A percentile compares a stretch with the other conserved stretches of the same genome.
Evolutionary conservation across 495 filamentous ascomycete species (phyloP).

Genomic region (Daldinia decipiens): DNA sequence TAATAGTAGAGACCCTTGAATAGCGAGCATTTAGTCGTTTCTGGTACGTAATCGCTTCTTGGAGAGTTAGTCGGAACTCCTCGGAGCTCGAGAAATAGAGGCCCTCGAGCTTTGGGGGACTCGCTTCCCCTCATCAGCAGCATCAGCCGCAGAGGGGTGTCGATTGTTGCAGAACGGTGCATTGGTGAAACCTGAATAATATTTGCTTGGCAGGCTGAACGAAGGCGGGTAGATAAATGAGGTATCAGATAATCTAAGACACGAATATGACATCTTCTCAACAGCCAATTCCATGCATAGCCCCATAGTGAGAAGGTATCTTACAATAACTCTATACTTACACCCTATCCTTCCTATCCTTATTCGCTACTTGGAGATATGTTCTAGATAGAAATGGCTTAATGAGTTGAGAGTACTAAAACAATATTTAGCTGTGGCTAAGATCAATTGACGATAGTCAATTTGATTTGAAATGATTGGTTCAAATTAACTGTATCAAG

Average conservation of each 20-base stretch:
- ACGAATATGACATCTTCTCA: neutral
- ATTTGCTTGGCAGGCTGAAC: constrained; percentile 28
- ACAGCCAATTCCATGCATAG: neutral
- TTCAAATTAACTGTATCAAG: neutral
- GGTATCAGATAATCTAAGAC: constrained; percentile 5
- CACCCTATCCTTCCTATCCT: neutral
- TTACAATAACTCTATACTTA: neutral
- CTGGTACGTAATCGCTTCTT: constrained; percentile 42
- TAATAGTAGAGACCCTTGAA: constrained; percentile 24
- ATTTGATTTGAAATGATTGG: neutral
- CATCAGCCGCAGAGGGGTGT: constrained; percentile 41
- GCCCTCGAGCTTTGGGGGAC: constrained; percentile 24
- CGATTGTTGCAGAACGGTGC: constrained; percentile 19
- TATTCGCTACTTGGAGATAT: neutral
- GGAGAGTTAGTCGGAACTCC: constrained; percentile 33
- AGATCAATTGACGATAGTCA: neutral
- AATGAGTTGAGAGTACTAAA: neutral
- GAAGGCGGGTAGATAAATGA: constrained; percentile 2
- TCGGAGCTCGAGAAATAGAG: constrained; percentile 34
- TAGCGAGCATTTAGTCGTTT: constrained; percentile 43
- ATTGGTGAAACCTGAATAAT: constrained; percentile 30
- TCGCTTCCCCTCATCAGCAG: constrained; percentile 39
- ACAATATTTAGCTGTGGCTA: neutral
- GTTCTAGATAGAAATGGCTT: too few relatives aligned
- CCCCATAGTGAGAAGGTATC: neutral